Conservation (phyloP, 768 basidiomycete species). For the Amyloporia xantha region DNA sequence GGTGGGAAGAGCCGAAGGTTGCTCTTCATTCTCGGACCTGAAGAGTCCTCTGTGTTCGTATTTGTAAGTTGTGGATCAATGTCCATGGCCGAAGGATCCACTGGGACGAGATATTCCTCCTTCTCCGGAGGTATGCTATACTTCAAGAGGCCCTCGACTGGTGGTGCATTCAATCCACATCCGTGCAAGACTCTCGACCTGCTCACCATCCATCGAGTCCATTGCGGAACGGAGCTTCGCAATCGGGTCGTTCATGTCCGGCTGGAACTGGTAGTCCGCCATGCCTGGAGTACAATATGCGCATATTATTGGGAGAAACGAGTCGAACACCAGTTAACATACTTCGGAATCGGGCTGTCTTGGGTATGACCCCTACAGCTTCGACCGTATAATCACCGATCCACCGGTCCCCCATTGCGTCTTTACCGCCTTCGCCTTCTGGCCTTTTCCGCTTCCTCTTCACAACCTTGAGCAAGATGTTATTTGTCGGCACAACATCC, state of each 20-base stretch:
- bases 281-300: constrained; percentile 59
- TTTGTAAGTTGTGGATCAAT: constrained; percentile 43
- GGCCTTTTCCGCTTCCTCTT: constrained; percentile 53
- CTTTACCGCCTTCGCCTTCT: constrained; percentile 15
- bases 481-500: constrained; percentile 68
- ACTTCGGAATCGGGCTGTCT: constrained; percentile 90
- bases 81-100: constrained; percentile 30
- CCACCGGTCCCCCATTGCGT: constrained; percentile 23
- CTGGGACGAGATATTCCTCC: constrained; percentile 49
- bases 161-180: not conserved
- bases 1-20: constrained; percentile 79
- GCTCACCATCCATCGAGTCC: constrained; percentile 75
- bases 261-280: constrained; percentile 90
- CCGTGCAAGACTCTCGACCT: not conserved
- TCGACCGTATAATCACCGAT: constrained; percentile 71
- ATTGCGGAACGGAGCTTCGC: constrained; percentile 65
- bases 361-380: constrained; percentile 67
- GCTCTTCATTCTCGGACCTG: constrained; percentile 30
- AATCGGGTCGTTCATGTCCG: constrained; percentile 64
- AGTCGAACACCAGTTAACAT: constrained; percentile 27
- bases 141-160: constrained; percentile 69
- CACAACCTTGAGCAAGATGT: constrained; percentile 80
- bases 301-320: no score
- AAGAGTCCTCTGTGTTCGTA: not conserved
- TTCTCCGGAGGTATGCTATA: constrained; percentile 65